These are phyloP conservation scores for Ganoderma multipileum DNA, from an alignment of 1,284 basidiomycete species.

Conservation along the genomic window DNA sequence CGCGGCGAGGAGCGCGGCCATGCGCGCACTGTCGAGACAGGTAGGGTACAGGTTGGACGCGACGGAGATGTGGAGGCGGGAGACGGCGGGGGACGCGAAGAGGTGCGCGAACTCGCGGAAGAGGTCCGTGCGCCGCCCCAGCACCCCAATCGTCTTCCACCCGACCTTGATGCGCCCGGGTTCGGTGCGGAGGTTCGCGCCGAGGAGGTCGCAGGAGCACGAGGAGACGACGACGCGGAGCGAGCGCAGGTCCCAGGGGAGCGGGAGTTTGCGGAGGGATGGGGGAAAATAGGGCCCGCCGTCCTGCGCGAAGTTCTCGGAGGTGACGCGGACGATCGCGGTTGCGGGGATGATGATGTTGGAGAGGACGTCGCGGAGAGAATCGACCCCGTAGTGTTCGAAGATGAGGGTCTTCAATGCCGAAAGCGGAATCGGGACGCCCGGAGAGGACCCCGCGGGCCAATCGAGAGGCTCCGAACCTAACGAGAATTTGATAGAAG, in stretches of 20 bases:
- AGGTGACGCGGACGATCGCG: neutral
- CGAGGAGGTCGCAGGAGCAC: constrained; percentile 6
- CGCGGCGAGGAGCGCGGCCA: neutral
- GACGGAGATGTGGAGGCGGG: constrained; percentile 9
- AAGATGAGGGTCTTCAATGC: neutral
- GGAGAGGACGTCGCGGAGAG: neutral
- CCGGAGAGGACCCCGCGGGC: neutral
- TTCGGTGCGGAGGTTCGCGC: constrained; percentile 1
- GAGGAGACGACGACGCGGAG: neutral
- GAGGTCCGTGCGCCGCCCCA: neutral
- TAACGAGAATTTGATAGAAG: neutral
- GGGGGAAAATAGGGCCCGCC: neutral
- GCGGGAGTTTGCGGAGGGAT: neutral
- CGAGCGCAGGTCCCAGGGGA: constrained; percentile 4
- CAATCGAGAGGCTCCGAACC: neutral
- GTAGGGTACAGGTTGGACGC: constrained; percentile 6
- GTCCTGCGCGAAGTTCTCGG: neutral
- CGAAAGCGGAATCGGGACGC: neutral
- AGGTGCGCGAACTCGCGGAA: constrained; percentile 5
- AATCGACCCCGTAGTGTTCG: neutral
- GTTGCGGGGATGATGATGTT: neutral
- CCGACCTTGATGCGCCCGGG: neutral
- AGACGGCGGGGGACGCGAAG: constrained; percentile 7
- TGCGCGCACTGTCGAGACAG: neutral
- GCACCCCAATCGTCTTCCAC: constrained; percentile 2